Percentiles rank a stretch among this genome's conserved stretches.
Evolutionary conservation across 2,329 filamentous ascomycete genomes (phyloP).

Genomic region (Aphanocladium album): DNA sequence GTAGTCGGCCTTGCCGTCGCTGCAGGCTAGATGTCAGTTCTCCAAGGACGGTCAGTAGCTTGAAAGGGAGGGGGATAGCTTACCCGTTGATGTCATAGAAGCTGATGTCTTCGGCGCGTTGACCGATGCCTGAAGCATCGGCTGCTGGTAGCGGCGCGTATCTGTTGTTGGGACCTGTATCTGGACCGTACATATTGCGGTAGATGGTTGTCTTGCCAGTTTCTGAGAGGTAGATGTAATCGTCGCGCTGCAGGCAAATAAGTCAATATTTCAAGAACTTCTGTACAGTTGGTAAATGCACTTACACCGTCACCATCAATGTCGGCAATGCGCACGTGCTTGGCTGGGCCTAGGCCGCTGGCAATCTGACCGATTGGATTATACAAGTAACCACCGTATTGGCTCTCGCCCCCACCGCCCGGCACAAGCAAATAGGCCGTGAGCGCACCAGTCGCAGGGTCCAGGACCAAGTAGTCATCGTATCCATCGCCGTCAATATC

Average conservation of each 20-base stretch:
- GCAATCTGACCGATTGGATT: slow-evolving; percentile 14
- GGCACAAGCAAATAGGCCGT: slow-evolving; percentile 1
- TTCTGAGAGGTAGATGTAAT: slow-evolving; percentile 16
- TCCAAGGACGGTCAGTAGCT: neutral
- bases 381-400: neutral
- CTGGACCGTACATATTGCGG: slow-evolving; percentile 12
- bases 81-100: slow-evolving; percentile 19
- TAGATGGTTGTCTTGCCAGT: slow-evolving; percentile 15
- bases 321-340: slow-evolving; percentile 18
- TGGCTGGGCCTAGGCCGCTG: slow-evolving; percentile 15
- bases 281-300: neutral
- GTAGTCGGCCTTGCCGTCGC: slow-evolving; percentile 19
- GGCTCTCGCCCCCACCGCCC: neutral
- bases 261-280: too few relatives aligned
- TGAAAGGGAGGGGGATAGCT: neutral
- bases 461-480: slow-evolving; percentile 14
- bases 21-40: neutral
- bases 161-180: neutral
- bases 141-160: slow-evolving; percentile 7
- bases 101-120: slow-evolving; percentile 16
- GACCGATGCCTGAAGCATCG: slow-evolving; percentile 16
- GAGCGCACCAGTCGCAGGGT: slow-evolving; percentile 13
- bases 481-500: slow-evolving; percentile 16
- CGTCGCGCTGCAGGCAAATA: slow-evolving; percentile 14
- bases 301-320: slow-evolving; percentile 21